Evolutionary conservation across 2,329 filamentous ascomycete species (phyloP), one percentile per base, ranked within the genome.

Genomic region (Tolypocladium ovalisporum): DNA sequence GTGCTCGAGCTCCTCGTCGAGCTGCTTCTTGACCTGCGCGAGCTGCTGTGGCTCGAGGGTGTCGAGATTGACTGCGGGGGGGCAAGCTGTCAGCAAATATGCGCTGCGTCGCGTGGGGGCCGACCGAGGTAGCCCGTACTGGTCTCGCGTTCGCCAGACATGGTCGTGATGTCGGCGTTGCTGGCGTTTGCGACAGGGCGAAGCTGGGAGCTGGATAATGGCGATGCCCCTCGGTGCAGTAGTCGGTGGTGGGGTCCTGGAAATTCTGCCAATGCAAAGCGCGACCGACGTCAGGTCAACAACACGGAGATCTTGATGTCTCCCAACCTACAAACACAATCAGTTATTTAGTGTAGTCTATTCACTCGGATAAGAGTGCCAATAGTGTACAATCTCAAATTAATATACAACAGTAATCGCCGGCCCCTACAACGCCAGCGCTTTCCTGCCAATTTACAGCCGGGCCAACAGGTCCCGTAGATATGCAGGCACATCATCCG

Each of bases 1-100:
- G 76, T 97, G 93, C 71, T 96, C 90, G 63, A 99, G 87, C 75
- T 99, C 94, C 67, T 94, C 87, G 72, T 96, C 93, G 63, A 99
- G 87, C 72, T 97, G 93, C 73, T 94, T 91, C 79, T 99, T 97
- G 64, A 99, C 87, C 66, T 90, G 85, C 64, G 85, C 87, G 64
- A 99, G 88, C 75, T 97, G 93, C 63, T 90, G 89, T 32, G 87
- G 80, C 65, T 87, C 88, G 67, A 99, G 87, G 60, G 82, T 85
- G 66, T 87, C 84, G 66, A 99, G 77, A 64, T 80, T 81, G 63
- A 84, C 81, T 83, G 63, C 4, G 32, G 27, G 7, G 42, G 32
- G 7, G 15, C n/a, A 35, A n/a, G 49, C 54, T n/a, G 39, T 56
- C 19, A 53, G 47, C 12, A 36, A 44, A 24, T 8, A 13, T n/a